phyloP scores from a whole-genome alignment of 805 yeast genomes.

The Pichia cabralensis region DNA sequence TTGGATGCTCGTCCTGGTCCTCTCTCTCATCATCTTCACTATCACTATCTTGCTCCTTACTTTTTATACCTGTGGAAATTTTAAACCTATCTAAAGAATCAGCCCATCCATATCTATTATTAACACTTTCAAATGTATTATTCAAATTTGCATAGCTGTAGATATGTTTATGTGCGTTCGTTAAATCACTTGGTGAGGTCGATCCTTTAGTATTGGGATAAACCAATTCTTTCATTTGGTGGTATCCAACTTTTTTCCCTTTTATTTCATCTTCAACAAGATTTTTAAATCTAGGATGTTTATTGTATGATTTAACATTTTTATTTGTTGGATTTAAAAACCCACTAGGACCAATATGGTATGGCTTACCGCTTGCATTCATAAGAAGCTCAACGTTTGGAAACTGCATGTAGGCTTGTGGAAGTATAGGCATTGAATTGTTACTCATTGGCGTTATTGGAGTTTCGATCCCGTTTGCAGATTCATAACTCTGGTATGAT shows the following conservation, averaged over 20 bases:
- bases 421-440: too few species aligned
- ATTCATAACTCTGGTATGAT: too few species aligned
- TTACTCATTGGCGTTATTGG: constrained; percentile 6
- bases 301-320: too few species aligned
- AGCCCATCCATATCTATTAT: constrained; percentile 14
- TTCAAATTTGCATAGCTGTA: constrained; percentile 14
- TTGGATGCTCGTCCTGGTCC: neutral
- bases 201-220: constrained; percentile 10
- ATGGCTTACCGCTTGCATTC: too few species aligned
- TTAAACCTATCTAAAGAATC: constrained; percentile 12
- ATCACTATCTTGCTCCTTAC: constrained; percentile 2
- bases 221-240: constrained; percentile 10
- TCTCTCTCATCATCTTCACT: neutral
- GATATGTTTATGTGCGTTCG: constrained; percentile 11
- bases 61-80: constrained; percentile 3
- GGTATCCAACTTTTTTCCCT: constrained; percentile 8
- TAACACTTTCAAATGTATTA: constrained; percentile 13
- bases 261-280: constrained; percentile 6
- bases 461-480: neutral
- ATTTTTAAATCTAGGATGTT: constrained; percentile 11
- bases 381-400: too few species aligned
- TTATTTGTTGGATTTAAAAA: neutral
- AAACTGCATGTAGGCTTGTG: too few species aligned
- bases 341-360: too few species aligned
- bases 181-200: constrained; percentile 8